These are phyloP conservation scores for Rhodotorula sphaerocarpa DNA, from an alignment of 768 basidiomycete genomes.

Conservation along the genomic window DNA sequence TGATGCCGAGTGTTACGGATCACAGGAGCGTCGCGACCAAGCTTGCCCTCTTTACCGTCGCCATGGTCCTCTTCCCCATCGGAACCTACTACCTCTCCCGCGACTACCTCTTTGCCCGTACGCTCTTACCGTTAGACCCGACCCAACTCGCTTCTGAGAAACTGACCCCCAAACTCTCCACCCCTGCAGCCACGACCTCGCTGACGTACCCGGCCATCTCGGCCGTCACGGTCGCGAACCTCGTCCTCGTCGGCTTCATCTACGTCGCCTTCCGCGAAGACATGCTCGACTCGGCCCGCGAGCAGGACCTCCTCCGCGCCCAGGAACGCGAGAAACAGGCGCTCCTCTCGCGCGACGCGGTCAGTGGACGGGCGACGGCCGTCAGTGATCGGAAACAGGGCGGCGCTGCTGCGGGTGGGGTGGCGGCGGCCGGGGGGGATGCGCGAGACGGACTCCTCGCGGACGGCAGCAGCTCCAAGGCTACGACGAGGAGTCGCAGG, in stretches of 20 bases:
- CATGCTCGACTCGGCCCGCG: background rate
- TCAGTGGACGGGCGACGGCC: too few relatives aligned
- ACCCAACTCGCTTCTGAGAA: constrained; percentile 13
- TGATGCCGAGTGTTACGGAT: too few relatives aligned
- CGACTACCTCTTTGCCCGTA: constrained; percentile 41
- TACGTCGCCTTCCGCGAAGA: constrained; percentile 45
- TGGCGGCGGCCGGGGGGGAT: too few relatives aligned
- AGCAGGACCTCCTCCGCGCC: background rate
- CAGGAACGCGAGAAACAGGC: background rate
- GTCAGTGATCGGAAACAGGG: too few relatives aligned
- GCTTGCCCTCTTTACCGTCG: constrained; percentile 44
- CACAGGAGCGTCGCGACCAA: constrained; percentile 42
- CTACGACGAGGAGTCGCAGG: too few relatives aligned
- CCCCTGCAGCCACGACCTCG: constrained; percentile 33
- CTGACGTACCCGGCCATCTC: constrained; percentile 41
- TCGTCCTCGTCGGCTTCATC: constrained; percentile 44
- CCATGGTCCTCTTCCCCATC: constrained; percentile 45
- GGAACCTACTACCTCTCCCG: constrained; percentile 43
- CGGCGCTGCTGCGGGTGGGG: too few relatives aligned
- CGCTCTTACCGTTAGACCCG: constrained; percentile 21
- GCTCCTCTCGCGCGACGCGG: background rate
- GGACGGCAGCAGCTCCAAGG: too few relatives aligned
- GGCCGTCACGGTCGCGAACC: constrained; percentile 45
- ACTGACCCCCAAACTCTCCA: constrained; percentile 2
- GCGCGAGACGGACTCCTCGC: too few relatives aligned